A percentile compares a stretch with the other conserved stretches of the same genome.
These are phyloP conservation scores for Alternaria infectoria DNA, from an alignment of 2,329 filamentous ascomycete species.

Conservation along the genomic window DNA sequence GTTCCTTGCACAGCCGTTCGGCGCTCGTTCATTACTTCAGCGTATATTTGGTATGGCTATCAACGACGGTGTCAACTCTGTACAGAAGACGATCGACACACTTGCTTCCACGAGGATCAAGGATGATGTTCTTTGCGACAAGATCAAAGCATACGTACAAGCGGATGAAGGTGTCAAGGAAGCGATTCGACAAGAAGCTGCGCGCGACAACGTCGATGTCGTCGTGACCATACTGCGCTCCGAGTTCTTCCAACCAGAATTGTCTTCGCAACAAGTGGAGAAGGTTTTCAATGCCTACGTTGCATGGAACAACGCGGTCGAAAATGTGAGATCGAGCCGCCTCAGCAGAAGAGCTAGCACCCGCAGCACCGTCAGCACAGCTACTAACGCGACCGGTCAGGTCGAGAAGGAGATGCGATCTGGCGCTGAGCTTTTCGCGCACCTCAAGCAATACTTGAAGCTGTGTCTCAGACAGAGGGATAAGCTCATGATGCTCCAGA, in stretches of 20 bases:
- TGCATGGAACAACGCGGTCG: slow-evolving; percentile 92
- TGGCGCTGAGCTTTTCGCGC: slow-evolving; percentile 89
- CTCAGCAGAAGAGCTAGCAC: slow-evolving; percentile 43
- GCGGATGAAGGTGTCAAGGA: slow-evolving; percentile 77
- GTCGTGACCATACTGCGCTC: slow-evolving; percentile 85
- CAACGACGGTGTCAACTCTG: slow-evolving; percentile 84
- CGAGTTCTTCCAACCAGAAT: slow-evolving; percentile 73
- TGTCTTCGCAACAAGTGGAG: slow-evolving; percentile 77
- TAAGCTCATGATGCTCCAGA: slow-evolving; percentile 94
- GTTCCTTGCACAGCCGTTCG: slow-evolving; percentile 94
- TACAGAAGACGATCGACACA: slow-evolving; percentile 85
- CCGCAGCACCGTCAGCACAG: slow-evolving; percentile 38
- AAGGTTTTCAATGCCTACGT: slow-evolving; percentile 93
- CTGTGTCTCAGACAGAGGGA: slow-evolving; percentile 89
- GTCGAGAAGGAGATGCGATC: slow-evolving; percentile 86
- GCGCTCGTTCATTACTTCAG: slow-evolving; percentile 86
- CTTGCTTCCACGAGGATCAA: slow-evolving; percentile 74
- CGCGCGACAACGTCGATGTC: slow-evolving; percentile 77
- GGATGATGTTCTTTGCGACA: slow-evolving; percentile 79
- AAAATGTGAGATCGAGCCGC: slow-evolving; percentile 63
- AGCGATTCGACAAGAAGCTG: slow-evolving; percentile 75
- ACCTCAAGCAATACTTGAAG: slow-evolving; percentile 93
- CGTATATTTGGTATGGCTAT: slow-evolving; percentile 92
- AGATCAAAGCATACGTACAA: slow-evolving; percentile 80
- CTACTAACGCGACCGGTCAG: slow-evolving; percentile 40